A percentile compares a stretch with the other conserved stretches of the same genome.
Conservation (phyloP, 2,329 filamentous ascomycete genomes). For the Colletotrichum karsti region DNA sequence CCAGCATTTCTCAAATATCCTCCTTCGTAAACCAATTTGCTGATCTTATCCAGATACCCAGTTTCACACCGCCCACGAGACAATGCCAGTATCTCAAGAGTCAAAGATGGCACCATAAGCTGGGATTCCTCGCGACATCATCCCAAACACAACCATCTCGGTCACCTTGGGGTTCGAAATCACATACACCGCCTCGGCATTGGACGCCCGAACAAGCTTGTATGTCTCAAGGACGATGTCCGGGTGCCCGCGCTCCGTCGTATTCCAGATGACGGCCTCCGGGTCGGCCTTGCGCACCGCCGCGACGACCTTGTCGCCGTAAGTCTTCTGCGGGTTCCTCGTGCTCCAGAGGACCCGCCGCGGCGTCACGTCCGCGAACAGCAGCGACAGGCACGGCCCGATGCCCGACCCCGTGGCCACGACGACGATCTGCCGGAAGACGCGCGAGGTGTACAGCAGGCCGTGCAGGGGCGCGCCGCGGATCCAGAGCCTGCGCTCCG, state of each 20-base stretch:
- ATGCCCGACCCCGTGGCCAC: constrained; percentile 79
- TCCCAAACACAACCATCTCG: constrained; percentile 72
- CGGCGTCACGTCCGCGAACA: constrained; percentile 57
- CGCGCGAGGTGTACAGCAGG: constrained; percentile 18
- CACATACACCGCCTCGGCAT: constrained; percentile 75
- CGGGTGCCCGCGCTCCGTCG: constrained; percentile 63
- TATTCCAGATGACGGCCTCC: constrained; percentile 73
- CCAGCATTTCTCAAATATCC: too few species aligned
- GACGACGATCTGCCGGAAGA: constrained; percentile 72
- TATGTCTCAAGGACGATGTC: constrained; percentile 59
- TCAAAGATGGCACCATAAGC: constrained; percentile 81
- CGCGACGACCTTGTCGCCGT: constrained; percentile 63
- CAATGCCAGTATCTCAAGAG: too few species aligned
- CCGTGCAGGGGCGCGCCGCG: constrained; percentile 71
- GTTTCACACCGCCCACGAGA: too few species aligned
- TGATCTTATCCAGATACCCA: too few species aligned
- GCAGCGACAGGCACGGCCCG: constrained; percentile 69
- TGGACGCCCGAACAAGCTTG: constrained; percentile 63
- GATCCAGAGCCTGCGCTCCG: constrained; percentile 67
- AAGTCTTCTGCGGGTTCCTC: constrained; percentile 67
- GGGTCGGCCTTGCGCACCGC: constrained; percentile 64
- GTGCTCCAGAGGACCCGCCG: constrained; percentile 76
- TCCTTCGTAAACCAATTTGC: too few species aligned
- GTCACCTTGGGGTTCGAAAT: constrained; percentile 76
- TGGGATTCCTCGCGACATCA: constrained; percentile 71